Evolutionary conservation across 306 rosid species (phyloP).

Genomic region (Cucurbita ficifolia): DNA sequence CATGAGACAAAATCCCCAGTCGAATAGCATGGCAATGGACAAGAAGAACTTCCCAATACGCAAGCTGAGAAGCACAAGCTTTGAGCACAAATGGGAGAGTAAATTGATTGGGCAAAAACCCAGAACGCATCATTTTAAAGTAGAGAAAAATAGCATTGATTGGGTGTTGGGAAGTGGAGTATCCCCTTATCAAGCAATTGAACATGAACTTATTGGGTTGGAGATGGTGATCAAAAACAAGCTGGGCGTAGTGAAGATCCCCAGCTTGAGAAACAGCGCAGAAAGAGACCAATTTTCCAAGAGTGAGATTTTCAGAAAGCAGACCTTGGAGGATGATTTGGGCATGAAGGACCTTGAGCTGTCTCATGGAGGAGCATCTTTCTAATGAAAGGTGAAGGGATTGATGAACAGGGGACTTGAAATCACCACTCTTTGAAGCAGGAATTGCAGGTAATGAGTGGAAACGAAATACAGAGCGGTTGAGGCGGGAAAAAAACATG

Average conservation of each 20-base stretch:
- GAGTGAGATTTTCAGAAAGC: constrained; percentile 23
- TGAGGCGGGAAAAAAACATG: constrained; percentile 26
- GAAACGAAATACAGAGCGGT: constrained; percentile 1
- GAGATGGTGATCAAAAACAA: constrained; percentile 25
- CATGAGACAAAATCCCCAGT: constrained; percentile 38
- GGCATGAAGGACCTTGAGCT: constrained; percentile 49
- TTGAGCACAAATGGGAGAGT: constrained; percentile 58
- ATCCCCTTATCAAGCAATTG: constrained; percentile 54
- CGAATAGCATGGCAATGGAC: constrained; percentile 45
- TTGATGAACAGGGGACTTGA: constrained; percentile 34
- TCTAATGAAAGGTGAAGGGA: constrained; percentile 37
- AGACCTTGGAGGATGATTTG: constrained; percentile 44
- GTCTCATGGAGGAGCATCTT: constrained; percentile 37
- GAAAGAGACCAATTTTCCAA: constrained; percentile 38
- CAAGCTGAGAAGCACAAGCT: constrained; percentile 25
- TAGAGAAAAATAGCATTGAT: constrained; percentile 22
- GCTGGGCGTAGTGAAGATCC: constrained; percentile 30
- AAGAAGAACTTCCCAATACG: constrained; percentile 31
- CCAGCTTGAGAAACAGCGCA: constrained; percentile 21
- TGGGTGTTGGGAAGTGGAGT: constrained; percentile 31
- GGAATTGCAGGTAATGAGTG: constrained; percentile 6
- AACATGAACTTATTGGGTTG: constrained; percentile 61
- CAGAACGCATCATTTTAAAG: constrained; percentile 33
- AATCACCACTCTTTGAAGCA: constrained; percentile 7
- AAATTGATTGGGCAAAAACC: constrained; percentile 46